Evolutionary conservation across 768 basidiomycete genomes (phyloP), one percentile per base, ranked within the genome.

Genomic region (Lactifluus volemus): DNA sequence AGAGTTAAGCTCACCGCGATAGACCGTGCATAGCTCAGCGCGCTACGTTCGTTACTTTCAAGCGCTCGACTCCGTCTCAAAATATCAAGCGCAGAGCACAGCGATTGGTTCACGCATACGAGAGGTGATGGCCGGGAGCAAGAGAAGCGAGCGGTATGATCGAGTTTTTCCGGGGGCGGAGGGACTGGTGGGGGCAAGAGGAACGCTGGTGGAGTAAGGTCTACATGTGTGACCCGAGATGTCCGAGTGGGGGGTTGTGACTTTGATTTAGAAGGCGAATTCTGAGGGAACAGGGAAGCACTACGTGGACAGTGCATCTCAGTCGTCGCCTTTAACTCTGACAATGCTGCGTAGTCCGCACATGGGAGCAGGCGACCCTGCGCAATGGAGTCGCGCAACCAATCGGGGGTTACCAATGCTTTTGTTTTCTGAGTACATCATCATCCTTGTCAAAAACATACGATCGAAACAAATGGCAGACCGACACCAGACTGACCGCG

Each of bases 11-110:
- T 53, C 68, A 86, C 86, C n/a, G 84, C 78, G 64, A 90, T 84
- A 2, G 86, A 84, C 51, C 88, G 78, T 38, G 83, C 77, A 65
- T 92, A 93, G 62, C 83, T 84, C 51, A 92, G 72, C 44, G 84
- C 82, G 66, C 86, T 89, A 32, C 81, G 74, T 21, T 78, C 76
- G 53, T 88, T 79, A 12, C 86, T 84, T 68, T 92, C 90, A 1
- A 89, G 72, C 49, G 81, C 76, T 49, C 90, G 77, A 29, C 78
- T 74, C 39, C 74, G 78, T 17, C 79, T 78, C 34, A 92, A 78
- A 17, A 86, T 71, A 32, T 77, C 78, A 12, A 92, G 71, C 65
- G 85, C 81, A n/a, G 71, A 63, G 5, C 78, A 79, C 4, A 92
- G 77, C 0, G 63, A 72, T 69, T 91, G 86, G 65, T 92, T 92